Evolutionary conservation across 257 asterid species (phyloP), one percentile per base, ranked within the genome.

Genomic region (Paulownia fortunei): DNA sequence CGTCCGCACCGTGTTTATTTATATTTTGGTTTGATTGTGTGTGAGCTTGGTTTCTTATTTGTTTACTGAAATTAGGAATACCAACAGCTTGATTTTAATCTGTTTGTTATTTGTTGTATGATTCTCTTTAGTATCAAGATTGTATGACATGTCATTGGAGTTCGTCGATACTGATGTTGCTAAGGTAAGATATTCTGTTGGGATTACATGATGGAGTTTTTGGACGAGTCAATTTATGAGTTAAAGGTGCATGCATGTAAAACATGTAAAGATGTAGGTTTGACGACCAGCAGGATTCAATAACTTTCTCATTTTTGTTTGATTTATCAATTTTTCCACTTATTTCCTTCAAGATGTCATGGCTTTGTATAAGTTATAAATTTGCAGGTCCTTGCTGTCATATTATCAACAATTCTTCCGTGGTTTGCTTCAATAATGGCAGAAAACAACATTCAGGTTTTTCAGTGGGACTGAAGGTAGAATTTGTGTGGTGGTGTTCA

Each of bases 391-490:
- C 92, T 93, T 77, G 89, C 89, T 49, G 89, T 91, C 72, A 86
- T 90, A 69, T 85, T 93, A 79, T 90, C 98, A 74, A 90, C 99
- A 70, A 96, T 95, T 81, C 98, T 95, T 85, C 97, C 8, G 92
- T 95, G 85, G 93, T 93, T 89, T 88, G 97, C 88, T 85, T 92
- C 83, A 85, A 87, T 84, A 87, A 79, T 81, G 94, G 89, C 73
- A 74, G 85, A 81, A 92, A 92, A 73, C 96, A 88, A 58, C 91
- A 82, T 82, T 84, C 96, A 56, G 86, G 80, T 73, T 93, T 93
- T 76, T 89, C 96, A 51, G 86, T 86, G 81, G 97, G 97, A 76
- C 91, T 93, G 81, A 96, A 96, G 98, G 99, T 95, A 84, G 47
- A 36, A 32, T 73, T 60, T 59, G 70, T 76, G 55, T 69, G 46